phyloP scores from a whole-genome alignment of 257 asterid genomes.

The Marsdenia floribunda region DNA sequence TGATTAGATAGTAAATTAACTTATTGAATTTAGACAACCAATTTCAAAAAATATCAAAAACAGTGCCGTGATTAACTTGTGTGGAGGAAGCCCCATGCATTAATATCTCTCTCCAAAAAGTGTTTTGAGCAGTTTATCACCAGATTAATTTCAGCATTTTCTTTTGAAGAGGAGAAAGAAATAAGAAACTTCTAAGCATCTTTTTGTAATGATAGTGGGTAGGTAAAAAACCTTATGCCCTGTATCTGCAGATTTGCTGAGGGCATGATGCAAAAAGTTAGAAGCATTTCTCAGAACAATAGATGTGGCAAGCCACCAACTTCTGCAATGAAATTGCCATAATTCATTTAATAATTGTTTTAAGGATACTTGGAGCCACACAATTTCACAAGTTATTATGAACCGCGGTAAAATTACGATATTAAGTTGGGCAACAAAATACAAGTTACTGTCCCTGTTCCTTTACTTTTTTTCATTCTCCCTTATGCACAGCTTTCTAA shows the following conservation, averaged over 20 bases:
- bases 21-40: background rate
- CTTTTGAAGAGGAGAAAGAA: background rate
- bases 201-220: background rate
- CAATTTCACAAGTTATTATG: background rate
- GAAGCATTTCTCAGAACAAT: background rate
- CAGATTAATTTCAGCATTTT: background rate
- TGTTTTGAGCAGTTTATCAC: background rate
- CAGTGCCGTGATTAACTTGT: background rate
- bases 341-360: background rate
- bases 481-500: no score
- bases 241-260: background rate
- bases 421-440: background rate
- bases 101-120: background rate
- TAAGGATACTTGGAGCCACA: background rate
- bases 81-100: background rate
- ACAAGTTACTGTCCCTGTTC: no score
- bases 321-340: background rate
- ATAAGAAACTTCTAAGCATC: background rate
- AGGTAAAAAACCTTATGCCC: no score
- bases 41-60: background rate
- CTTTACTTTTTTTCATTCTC: no score
- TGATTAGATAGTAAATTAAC: background rate
- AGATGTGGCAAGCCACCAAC: background rate
- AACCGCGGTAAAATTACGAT: background rate
- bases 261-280: background rate